Base-by-base conservation (phyloP, 208 protist genomes). In the Endotrypanum monterogeii region DNA sequence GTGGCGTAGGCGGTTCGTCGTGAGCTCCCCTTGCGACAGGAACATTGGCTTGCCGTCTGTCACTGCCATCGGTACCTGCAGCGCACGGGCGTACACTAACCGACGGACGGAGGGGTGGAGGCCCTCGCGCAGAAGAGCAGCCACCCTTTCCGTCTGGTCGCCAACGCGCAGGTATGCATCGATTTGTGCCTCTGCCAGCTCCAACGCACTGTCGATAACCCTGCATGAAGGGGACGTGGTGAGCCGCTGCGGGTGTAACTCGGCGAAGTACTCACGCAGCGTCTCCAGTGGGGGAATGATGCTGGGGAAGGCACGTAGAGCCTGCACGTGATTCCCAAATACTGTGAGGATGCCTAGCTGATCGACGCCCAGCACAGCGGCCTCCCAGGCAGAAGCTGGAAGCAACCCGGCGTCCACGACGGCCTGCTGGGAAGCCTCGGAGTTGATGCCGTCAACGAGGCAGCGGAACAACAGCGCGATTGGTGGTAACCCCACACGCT, bases 11-110 rank as follows among this genome's bases (percentile, higher is more conserved):
- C 76, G 68, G 55, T 91, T 85, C 70, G 74, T 82, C 48, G 67
- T 55, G 25, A 89, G 67, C 12, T 86, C 80, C 52, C 75, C 66
- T 71, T 85, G 65, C n/a, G 65, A 48, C 28, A 71, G 68, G 69
- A 89, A 89, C 30, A 89, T 80, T 44, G 93, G 86, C 54, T 68
- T 74, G 16, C 86, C 89, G 55, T 93, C 89, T 12, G 83, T 92
- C 14, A 92, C 92, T 14, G 60, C 25, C 61, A 97, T 71, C 35
- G 78, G 71, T 28, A 93, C 41, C 67, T 90, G 87, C 69, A 97
- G 77, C 35, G 88, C 89, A n/a, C 88, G 80, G 16, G 93, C 87
- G 74, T 97, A 97, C 54, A 94, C 66, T 9, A 97, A 79, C 18
- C 93, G 89, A 18, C 93, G 87, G 41, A 97, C 52, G 0, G 89